Conservation (phyloP, 139 green algal genomes). For the Volvox africanus region DNA sequence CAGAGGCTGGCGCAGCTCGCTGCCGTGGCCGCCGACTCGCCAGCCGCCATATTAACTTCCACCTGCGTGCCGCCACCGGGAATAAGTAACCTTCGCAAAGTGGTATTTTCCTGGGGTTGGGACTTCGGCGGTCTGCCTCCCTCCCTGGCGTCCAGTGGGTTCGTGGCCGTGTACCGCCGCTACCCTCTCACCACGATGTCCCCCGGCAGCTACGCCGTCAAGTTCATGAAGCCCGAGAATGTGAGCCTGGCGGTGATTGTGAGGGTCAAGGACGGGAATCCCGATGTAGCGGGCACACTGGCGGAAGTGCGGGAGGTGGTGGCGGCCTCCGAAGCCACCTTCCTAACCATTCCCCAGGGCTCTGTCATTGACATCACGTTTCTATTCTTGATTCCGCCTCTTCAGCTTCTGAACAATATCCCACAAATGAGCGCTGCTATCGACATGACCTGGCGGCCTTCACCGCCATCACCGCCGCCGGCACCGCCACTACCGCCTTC, state of each 20-base stretch:
- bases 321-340: not conserved
- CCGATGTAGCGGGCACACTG: slow-evolving; percentile 22
- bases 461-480: slow-evolving; percentile 33
- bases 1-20: not conserved
- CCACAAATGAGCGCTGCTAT: not conserved
- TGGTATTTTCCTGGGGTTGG: slow-evolving; percentile 33
- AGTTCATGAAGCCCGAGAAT: not conserved
- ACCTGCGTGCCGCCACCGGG: not conserved
- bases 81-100: not conserved
- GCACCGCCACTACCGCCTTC: not conserved
- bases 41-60: not conserved
- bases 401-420: not conserved
- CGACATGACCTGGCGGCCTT: not conserved
- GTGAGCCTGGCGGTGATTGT: slow-evolving; percentile 22
- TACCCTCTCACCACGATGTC: slow-evolving; percentile 11
- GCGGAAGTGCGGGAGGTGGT: not conserved
- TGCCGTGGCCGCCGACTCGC: slow-evolving; percentile 5
- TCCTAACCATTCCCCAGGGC: not conserved
- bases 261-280: not conserved
- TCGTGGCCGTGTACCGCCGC: slow-evolving; percentile 40
- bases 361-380: slow-evolving; percentile 30
- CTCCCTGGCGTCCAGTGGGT: slow-evolving; percentile 8
- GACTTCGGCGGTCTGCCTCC: not conserved
- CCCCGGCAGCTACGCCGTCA: slow-evolving; percentile 5
- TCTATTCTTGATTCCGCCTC: not conserved